These are phyloP conservation scores for Aspergillus indologenus DNA, from an alignment of 495 filamentous ascomycete species.

Conservation along the genomic window DNA sequence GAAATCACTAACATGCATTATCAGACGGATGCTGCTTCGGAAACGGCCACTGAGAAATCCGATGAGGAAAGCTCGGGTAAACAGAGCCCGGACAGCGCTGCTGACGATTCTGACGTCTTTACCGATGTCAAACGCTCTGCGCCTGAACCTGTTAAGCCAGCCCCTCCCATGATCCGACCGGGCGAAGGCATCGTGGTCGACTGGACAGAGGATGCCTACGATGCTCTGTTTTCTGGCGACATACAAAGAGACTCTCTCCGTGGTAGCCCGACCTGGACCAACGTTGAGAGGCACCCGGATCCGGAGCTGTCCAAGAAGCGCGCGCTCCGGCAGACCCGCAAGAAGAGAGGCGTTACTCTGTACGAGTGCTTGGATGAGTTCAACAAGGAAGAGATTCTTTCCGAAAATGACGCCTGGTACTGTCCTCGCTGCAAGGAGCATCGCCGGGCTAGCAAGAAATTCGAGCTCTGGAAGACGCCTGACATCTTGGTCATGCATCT, in stretches of 20 bases:
- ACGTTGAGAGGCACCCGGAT: conserved; percentile 57
- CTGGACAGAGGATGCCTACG: conserved; percentile 65
- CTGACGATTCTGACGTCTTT: conserved; percentile 27
- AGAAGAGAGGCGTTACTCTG: conserved; percentile 74
- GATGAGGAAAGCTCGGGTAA: conserved; percentile 15
- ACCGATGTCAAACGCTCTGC: conserved; percentile 17
- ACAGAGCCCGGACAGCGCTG: conserved; percentile 20
- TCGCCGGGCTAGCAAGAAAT: conserved; percentile 87
- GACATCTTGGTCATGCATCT: conserved; percentile 94
- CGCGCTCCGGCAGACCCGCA: conserved; percentile 55
- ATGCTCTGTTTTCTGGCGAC: conserved; percentile 65
- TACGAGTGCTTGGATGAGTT: conserved; percentile 92
- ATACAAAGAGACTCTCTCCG: conserved; percentile 45
- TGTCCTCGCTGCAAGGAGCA: conserved; percentile 94
- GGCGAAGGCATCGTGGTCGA: conserved; percentile 84
- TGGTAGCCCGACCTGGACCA: conserved; percentile 50
- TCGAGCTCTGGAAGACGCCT: conserved; percentile 93
- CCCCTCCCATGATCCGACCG: conserved; percentile 65
- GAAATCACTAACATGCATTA: background rate
- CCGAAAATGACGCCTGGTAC: conserved; percentile 93
- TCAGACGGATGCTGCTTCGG: background rate
- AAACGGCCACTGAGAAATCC: conserved; percentile 2
- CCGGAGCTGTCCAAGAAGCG: conserved; percentile 61
- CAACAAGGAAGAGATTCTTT: conserved; percentile 84
- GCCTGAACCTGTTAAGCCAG: conserved; percentile 31